Evolutionary conservation across 2,329 filamentous ascomycete species (phyloP), one percentile per base, ranked within the genome.

Genomic region (Bipolaris bicolor): DNA sequence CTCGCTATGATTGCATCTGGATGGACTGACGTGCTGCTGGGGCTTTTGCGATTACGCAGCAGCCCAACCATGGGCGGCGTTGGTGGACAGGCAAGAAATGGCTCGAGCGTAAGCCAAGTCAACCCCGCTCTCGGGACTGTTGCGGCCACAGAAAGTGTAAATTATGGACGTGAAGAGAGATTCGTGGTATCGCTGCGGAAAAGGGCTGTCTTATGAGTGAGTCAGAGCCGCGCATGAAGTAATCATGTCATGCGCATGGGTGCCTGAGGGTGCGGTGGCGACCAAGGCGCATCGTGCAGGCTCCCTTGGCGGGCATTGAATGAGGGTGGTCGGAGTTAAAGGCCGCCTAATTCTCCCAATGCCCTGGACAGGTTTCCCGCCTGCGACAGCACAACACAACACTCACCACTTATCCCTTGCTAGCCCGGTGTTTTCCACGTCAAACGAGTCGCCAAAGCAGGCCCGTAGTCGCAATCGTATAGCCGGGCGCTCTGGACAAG

Each of bases 271-370:
- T 60, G 50, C 58, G 18, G 36, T 46, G 55, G 33, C 57, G 58
- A 15, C 29, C n/a, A 51, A 11, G 7, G 29, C 41, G 43, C 58
- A 49, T 24, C 29, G 34, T 46, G 33, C 33, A 53, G 46, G 45
- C 34, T 39, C 20, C 22, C 59, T 61, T 61, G 59, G 59, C 59
- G 33, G 43, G 40, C 26, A 50, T 58, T 33, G 40, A 43, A 24
- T 53, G 49, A 55, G 43, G 24, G 33, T 58, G 36, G 52, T 60
- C 61, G 64, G 64, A 67, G 57, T 67, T 65, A 61, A 68, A 58
- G 52, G 47, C 56, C 47, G 58, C 57, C 52, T 59, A 56, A 61
- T 54, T 55, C 57, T 64, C 53, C 52, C 46, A 55, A 33, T 37
- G 55, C 45, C 53, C 53, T 34, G 46, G 40, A 53, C 40, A 51